phyloP scores from a whole-genome alignment of 305 asterid genomes.

The Fraxinus dipetala region DNA sequence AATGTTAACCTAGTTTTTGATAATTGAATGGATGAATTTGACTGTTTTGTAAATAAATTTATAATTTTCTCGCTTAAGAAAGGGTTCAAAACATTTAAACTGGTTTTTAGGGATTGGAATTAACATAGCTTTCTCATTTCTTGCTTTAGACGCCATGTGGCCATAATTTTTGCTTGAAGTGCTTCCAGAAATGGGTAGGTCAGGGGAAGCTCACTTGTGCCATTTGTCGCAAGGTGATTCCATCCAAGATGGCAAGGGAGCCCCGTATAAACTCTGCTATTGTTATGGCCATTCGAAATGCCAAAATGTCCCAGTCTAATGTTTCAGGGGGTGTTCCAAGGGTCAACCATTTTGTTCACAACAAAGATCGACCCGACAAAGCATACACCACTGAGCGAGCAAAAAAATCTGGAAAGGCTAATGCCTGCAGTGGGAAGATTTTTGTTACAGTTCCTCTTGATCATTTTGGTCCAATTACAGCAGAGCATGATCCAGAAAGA shows the following conservation, averaged over 20 bases:
- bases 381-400: slow-evolving; percentile 88
- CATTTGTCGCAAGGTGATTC: slow-evolving; percentile 62
- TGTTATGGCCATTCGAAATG: slow-evolving; percentile 75
- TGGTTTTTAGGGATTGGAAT: background rate
- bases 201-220: slow-evolving; percentile 67
- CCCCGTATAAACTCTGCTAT: slow-evolving; percentile 85
- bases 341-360: slow-evolving; percentile 54
- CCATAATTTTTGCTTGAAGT: slow-evolving; percentile 87
- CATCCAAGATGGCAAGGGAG: slow-evolving; percentile 66
- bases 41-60: background rate
- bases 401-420: slow-evolving; percentile 76
- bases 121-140: background rate
- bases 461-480: slow-evolving; percentile 79
- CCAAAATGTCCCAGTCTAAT: slow-evolving; percentile 48
- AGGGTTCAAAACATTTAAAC: background rate
- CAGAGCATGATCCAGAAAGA: slow-evolving; percentile 69
- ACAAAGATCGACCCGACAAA: slow-evolving; percentile 85
- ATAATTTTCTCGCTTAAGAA: background rate
- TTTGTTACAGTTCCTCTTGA: slow-evolving; percentile 82
- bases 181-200: slow-evolving; percentile 69
- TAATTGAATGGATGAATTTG: background rate
- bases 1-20: background rate
- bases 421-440: slow-evolving; percentile 90
- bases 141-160: slow-evolving; percentile 86
- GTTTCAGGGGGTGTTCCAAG: slow-evolving; percentile 50